phyloP scores from a whole-genome alignment of 768 basidiomycete species.

The Cyclocybe cylindracea region DNA sequence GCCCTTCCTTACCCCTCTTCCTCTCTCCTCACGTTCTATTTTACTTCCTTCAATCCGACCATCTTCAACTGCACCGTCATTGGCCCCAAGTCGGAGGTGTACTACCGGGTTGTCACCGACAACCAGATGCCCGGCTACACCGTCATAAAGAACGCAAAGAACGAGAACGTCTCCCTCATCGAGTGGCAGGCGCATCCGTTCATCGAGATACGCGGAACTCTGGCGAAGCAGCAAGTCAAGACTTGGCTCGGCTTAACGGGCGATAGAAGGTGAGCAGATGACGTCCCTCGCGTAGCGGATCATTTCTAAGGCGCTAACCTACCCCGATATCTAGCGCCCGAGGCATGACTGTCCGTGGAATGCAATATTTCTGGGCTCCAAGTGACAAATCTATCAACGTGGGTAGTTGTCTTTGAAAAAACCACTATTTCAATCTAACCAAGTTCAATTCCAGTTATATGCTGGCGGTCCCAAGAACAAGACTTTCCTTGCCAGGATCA shows the following conservation, averaged over 20 bases:
- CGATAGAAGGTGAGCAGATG: constrained; percentile 38
- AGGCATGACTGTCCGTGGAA: constrained; percentile 51
- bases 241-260: constrained; percentile 56
- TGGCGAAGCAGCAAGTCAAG: constrained; percentile 48
- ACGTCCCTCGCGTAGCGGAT: neutral
- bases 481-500: constrained; percentile 52
- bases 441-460: constrained; percentile 42
- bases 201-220: constrained; percentile 54
- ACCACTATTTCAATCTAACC: neutral
- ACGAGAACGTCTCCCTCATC: constrained; percentile 51
- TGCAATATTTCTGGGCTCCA: constrained; percentile 58
- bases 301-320: neutral
- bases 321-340: constrained; percentile 36
- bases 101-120: constrained; percentile 53
- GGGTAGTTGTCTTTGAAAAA: constrained; percentile 19
- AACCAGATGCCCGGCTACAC: constrained; percentile 52
- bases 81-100: constrained; percentile 48
- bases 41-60: constrained; percentile 51
- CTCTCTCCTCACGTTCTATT: constrained; percentile 41
- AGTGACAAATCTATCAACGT: constrained; percentile 55
- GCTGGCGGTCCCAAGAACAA: constrained; percentile 33
- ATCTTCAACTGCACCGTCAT: constrained; percentile 58
- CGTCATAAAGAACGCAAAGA: constrained; percentile 48
- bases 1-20: constrained; percentile 58
- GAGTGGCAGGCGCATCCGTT: constrained; percentile 55